Conservation (phyloP, 2,329 filamentous ascomycete species). For the Penicillium rolfsii region DNA sequence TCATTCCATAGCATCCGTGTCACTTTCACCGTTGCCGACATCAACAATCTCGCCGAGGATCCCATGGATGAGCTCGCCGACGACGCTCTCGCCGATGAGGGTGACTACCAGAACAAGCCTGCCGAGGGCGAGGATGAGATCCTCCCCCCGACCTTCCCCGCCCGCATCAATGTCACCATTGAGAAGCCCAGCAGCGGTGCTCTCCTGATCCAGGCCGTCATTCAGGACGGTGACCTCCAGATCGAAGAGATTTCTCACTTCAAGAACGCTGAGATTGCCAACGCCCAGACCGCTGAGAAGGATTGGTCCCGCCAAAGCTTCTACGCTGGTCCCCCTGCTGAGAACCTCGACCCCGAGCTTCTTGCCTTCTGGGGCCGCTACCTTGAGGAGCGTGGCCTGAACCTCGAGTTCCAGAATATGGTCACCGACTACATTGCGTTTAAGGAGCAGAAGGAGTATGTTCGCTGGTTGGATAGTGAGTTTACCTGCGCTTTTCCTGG, state of each 20-base stretch:
- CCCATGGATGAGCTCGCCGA: constrained; percentile 57
- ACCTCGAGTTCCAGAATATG: constrained; percentile 82
- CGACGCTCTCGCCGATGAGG: constrained; percentile 59
- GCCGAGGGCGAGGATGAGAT: constrained; percentile 53
- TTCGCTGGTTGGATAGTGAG: constrained; percentile 78
- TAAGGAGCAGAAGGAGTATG: constrained; percentile 98
- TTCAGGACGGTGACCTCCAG: constrained; percentile 81
- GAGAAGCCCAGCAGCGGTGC: constrained; percentile 86
- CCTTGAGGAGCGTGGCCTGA: constrained; percentile 91
- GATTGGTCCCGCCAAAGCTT: constrained; percentile 75
- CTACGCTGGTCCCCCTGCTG: constrained; percentile 91
- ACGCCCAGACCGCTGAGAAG: constrained; percentile 73
- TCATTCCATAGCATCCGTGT: constrained; percentile 64
- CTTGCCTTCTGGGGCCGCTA: constrained; percentile 91
- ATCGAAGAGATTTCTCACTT: constrained; percentile 93
- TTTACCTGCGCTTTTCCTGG: constrained; percentile 1
- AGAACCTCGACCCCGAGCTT: constrained; percentile 92
- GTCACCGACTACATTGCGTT: constrained; percentile 94
- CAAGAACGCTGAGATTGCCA: constrained; percentile 74
- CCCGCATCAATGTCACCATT: constrained; percentile 80
- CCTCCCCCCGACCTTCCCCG: constrained; percentile 68
- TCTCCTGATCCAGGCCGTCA: constrained; percentile 81
- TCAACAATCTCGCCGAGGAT: constrained; percentile 67
- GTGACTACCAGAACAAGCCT: constrained; percentile 60
- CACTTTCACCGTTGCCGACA: constrained; percentile 81